Conservation (phyloP, 2,329 filamentous ascomycete genomes). For the Pseudogymnoascus sp. region DNA sequence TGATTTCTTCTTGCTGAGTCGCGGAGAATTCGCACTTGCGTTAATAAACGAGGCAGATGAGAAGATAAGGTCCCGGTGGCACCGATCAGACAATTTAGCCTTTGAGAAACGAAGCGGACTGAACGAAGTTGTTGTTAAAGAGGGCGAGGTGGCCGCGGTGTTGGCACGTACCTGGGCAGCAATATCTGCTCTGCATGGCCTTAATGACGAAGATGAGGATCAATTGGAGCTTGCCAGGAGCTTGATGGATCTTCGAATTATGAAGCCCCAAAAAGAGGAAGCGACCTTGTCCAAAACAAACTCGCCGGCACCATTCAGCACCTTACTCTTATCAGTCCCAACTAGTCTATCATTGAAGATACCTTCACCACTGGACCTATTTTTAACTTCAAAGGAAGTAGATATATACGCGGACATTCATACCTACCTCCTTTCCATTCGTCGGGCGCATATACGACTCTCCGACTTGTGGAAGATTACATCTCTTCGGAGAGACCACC, state of each 20-base stretch:
- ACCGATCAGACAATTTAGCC: slow-evolving; percentile 49
- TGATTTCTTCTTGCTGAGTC: slow-evolving; percentile 78
- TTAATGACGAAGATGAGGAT: slow-evolving; percentile 64
- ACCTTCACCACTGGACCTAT: slow-evolving; percentile 74
- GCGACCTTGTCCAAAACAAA: slow-evolving; percentile 22
- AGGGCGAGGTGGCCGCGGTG: slow-evolving; percentile 74
- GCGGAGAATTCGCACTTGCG: slow-evolving; percentile 85
- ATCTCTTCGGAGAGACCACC: slow-evolving; percentile 66
- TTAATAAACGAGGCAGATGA: slow-evolving; percentile 80
- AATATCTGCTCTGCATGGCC: slow-evolving; percentile 64
- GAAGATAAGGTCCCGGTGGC: slow-evolving; percentile 66
- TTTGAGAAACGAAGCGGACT: slow-evolving; percentile 51
- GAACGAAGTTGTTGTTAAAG: slow-evolving; percentile 64
- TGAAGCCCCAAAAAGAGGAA: slow-evolving; percentile 37
- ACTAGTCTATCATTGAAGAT: slow-evolving; percentile 64
- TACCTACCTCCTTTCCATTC: slow-evolving; percentile 76
- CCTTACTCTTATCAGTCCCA: slow-evolving; percentile 72
- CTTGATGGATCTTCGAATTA: slow-evolving; percentile 59
- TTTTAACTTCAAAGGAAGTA: slow-evolving; percentile 68
- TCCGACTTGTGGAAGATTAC: slow-evolving; percentile 82
- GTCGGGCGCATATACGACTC: slow-evolving; percentile 75
- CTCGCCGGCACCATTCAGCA: slow-evolving; percentile 53
- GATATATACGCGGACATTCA: slow-evolving; percentile 78
- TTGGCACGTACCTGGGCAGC: slow-evolving; percentile 71
- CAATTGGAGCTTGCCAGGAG: slow-evolving; percentile 75